phyloP scores from a whole-genome alignment of 1,284 basidiomycete species.

The Neotropicomus parvogracilis region DNA sequence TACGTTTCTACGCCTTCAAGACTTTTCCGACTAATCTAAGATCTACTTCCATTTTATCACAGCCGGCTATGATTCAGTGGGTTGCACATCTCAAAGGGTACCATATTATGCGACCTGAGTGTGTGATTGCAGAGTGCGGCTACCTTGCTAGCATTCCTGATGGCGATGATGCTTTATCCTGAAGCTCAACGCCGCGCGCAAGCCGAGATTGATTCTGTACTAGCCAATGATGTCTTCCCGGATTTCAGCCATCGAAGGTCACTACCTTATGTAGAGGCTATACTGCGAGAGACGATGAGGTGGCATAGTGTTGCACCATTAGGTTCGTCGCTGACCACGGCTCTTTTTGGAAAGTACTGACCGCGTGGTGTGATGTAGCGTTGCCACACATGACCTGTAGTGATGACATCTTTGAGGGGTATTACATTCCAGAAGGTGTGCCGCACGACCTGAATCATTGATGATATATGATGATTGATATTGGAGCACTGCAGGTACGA shows the following conservation, averaged over 20 bases:
- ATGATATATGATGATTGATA: neutral
- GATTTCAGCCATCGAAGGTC: conserved; percentile 26
- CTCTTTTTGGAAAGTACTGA: conserved; percentile 10
- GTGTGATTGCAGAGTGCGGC: conserved; percentile 24
- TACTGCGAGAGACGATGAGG: conserved; percentile 34
- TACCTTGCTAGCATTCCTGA: conserved; percentile 24
- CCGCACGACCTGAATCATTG: neutral
- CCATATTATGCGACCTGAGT: neutral
- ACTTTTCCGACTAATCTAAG: neutral
- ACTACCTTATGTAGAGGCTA: conserved; percentile 32
- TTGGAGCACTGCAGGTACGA: conserved; percentile 21
- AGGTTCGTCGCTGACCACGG: conserved; percentile 14
- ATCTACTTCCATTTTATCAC: neutral
- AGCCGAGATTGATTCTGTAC: conserved; percentile 29
- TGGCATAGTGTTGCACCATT: conserved; percentile 32
- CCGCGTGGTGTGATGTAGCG: conserved; percentile 14
- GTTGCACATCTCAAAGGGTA: neutral
- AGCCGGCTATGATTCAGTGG: conserved; percentile 30
- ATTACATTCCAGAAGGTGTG: conserved; percentile 34
- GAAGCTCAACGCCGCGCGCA: conserved; percentile 31
- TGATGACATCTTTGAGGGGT: conserved; percentile 32
- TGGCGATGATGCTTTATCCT: conserved; percentile 33
- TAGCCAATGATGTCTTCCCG: conserved; percentile 21
- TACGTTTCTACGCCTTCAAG: neutral
- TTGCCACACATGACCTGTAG: conserved; percentile 28